Evolutionary conservation across 805 yeast species (phyloP), one percentile per base, ranked within the genome.

Genomic region (Candida maris): DNA sequence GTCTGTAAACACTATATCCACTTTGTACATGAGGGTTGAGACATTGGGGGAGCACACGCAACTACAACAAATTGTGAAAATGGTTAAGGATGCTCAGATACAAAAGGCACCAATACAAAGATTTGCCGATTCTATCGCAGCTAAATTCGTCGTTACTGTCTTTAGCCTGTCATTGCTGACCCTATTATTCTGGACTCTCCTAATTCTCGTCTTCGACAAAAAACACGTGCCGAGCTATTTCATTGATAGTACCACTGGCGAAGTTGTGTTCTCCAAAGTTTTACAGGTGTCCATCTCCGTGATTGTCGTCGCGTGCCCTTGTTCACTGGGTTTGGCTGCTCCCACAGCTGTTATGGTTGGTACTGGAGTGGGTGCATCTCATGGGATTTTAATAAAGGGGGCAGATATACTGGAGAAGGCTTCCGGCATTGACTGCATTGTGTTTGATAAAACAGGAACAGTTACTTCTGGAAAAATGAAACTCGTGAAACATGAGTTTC

Each of bases 271-370:
- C 25, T 55, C 59, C 5, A 51, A 40, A 22, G 46, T 63, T 54
- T 60, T 94, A 38, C 79, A 84, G 51, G 71, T 89, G 30, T 81
- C 95, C 5, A 91, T 93, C 19, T 80, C 95, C 5, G 98, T 93
- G 4, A 76, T 94, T 45, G 96, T 93, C 8, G 97, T 93, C 33
- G 98, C 98, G 2, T 93, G 99, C 62, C 99, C 99, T 0, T 93
- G 98, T 71, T 97, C 98, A 0, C 64, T 93, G 17, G 99, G 98
- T 3, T 69, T 93, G 34, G 97, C 97, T 3, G 95, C 97, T 0
- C 99, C 99, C 1, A 94, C 98, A 2, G 97, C 97, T 0, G 86
- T 93, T 8, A 93, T 94, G 97, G 98, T 93, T 2, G 98, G 97
- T 6, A 91, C 97, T 2, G 98, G 98, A 27, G 82, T 87, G 16